Evolutionary conservation across 2,329 filamentous ascomycete genomes (phyloP).

Genomic region (Zasmidium citrigriseum): DNA sequence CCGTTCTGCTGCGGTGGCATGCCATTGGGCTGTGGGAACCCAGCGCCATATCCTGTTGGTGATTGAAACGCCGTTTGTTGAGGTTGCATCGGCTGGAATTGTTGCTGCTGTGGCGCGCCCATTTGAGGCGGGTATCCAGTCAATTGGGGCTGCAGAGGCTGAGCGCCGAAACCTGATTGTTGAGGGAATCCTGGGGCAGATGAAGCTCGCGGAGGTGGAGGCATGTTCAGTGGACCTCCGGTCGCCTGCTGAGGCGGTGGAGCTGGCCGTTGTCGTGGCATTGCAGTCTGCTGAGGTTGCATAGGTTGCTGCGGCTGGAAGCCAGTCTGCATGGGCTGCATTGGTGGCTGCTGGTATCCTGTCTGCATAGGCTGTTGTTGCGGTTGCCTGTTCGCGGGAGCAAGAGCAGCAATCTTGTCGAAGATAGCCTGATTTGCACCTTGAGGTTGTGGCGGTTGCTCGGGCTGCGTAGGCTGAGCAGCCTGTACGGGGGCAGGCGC

Average conservation of each 20-base stretch:
- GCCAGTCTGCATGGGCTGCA: slow-evolving; percentile 26
- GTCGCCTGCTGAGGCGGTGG: slow-evolving; percentile 64
- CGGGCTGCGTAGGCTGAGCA: slow-evolving; percentile 41
- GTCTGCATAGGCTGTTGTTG: slow-evolving; percentile 36
- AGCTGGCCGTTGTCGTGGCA: slow-evolving; percentile 67
- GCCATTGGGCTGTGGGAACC: slow-evolving; percentile 43
- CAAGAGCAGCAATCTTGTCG: slow-evolving; percentile 46
- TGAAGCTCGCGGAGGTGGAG: slow-evolving; percentile 76
- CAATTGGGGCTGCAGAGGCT: slow-evolving; percentile 79
- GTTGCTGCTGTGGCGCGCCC: slow-evolving; percentile 35
- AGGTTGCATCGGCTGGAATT: slow-evolving; percentile 37
- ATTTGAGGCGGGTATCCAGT: slow-evolving; percentile 65
- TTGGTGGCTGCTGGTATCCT: slow-evolving; percentile 27
- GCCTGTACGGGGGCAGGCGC: slow-evolving; percentile 31
- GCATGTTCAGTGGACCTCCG: slow-evolving; percentile 66
- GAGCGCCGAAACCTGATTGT: slow-evolving; percentile 69
- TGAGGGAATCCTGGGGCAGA: slow-evolving; percentile 74
- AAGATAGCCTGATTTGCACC: slow-evolving; percentile 51
- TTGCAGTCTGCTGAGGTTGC: slow-evolving; percentile 41
- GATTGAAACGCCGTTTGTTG: slow-evolving; percentile 40
- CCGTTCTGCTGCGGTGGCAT: slow-evolving; percentile 37
- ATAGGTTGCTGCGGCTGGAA: slow-evolving; percentile 1
- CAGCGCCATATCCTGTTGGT: slow-evolving; percentile 19
- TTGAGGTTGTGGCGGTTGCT: slow-evolving; percentile 42
- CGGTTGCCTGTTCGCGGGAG: slow-evolving; percentile 24